Conservation (phyloP, 2,329 filamentous ascomycete genomes). For the Dothideomycetes sp. region DNA sequence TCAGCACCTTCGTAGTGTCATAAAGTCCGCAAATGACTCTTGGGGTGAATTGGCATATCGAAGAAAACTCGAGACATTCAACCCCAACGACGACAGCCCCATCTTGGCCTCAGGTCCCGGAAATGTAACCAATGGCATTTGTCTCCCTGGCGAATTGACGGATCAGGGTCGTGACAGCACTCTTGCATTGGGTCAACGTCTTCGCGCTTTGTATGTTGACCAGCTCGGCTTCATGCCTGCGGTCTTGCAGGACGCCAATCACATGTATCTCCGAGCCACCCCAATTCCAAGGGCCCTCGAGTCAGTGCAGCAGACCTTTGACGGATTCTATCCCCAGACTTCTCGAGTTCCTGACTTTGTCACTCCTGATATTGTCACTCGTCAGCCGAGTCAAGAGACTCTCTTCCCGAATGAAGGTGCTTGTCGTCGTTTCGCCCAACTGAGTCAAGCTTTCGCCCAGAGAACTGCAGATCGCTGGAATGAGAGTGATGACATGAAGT, state of each 20-base stretch:
- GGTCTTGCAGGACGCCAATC: constrained; percentile 31
- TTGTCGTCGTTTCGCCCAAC: constrained; percentile 39
- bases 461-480: constrained; percentile 41
- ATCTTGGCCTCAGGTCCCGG: constrained; percentile 57
- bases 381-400: constrained; percentile 39
- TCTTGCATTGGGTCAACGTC: constrained; percentile 37
- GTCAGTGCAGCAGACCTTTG: constrained; percentile 42
- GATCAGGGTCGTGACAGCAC: constrained; percentile 43
- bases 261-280: constrained; percentile 39
- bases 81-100: constrained; percentile 46
- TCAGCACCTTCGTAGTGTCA: constrained; percentile 56
- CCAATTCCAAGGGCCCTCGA: constrained; percentile 43
- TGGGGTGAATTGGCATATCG: constrained; percentile 55
- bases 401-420: constrained; percentile 42
- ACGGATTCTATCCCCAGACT: constrained; percentile 38
- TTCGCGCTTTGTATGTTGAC: constrained; percentile 41
- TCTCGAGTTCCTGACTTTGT: constrained; percentile 34
- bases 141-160: constrained; percentile 41
- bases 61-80: constrained; percentile 73
- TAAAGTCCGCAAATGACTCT: constrained; percentile 45
- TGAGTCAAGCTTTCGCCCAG: constrained; percentile 39
- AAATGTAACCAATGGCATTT: constrained; percentile 69
- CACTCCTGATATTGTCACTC: constrained; percentile 36
- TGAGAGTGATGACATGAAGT: constrained; percentile 66
- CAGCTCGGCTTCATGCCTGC: constrained; percentile 41